Evolutionary conservation across 1,284 basidiomycete genomes (phyloP).

Genomic region (Pseudozyma sp.): DNA sequence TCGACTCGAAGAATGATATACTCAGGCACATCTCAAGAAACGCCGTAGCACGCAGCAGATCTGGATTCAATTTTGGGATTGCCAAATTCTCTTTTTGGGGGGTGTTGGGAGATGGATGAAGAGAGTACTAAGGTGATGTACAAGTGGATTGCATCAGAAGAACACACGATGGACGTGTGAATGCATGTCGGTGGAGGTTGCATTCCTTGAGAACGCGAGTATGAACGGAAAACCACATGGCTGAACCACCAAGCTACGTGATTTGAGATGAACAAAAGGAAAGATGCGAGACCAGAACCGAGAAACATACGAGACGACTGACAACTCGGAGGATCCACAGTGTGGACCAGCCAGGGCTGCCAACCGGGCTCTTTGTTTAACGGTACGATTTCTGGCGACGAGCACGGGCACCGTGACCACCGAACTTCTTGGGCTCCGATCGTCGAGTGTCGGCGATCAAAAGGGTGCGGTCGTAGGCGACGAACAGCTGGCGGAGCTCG

Average conservation of each 20-base stretch:
- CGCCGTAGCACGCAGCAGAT: constrained; percentile 23
- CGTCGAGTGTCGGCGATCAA: constrained; percentile 98
- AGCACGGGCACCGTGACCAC: constrained; percentile 69
- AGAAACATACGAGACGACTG: constrained; percentile 21
- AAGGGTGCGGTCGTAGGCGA: constrained; percentile 76
- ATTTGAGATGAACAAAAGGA: constrained; percentile 3
- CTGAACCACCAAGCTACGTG: constrained; percentile 43
- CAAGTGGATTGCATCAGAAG: constrained; percentile 30
- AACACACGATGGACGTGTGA: constrained; percentile 17
- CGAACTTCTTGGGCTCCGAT: constrained; percentile 95
- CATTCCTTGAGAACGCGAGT: constrained; percentile 6
- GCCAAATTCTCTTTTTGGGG: constrained; percentile 29
- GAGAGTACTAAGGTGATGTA: constrained; percentile 41
- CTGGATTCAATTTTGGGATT: constrained; percentile 31
- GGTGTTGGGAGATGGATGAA: constrained; percentile 7
- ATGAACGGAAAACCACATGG: constrained; percentile 6
- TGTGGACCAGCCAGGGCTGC: background rate
- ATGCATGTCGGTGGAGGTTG: constrained; percentile 31
- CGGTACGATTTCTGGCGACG: constrained; percentile 68
- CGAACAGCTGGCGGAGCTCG: constrained; percentile 67
- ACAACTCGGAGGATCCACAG: constrained; percentile 1
- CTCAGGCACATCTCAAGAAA: background rate
- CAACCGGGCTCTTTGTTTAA: constrained; percentile 21
- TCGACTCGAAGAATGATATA: too few species aligned
- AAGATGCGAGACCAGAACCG: constrained; percentile 27